Evolutionary conservation across 2,329 filamentous ascomycete genomes (phyloP), one percentile per base, ranked within the genome.

Genomic region (Aureobasidium leucospermi): DNA sequence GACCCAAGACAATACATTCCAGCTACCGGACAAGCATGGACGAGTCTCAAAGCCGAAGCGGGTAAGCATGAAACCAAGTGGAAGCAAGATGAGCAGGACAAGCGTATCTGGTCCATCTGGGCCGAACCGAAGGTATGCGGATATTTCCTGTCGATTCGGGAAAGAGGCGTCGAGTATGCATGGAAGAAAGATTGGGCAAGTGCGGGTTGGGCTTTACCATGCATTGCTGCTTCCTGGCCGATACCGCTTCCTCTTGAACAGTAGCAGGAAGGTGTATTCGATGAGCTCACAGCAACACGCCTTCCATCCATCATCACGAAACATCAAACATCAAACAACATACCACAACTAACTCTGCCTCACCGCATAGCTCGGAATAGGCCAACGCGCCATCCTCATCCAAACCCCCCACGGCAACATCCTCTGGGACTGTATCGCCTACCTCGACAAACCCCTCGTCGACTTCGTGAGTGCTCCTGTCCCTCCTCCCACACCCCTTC

Each of bases 371-470:
- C 74, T 91, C 62, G 89, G 78, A 58, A 94, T 94, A 63, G 89
- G 89, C 1, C 86, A 94, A 72, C 81, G 89, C 34, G 85, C 85
- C 19, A 79, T 91, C 48, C 75, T 95, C 2, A 75, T 93, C 11
- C 77, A 79, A 52, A 89, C 87, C 0, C 76, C 81, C 0, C 61
- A 71, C 0, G 88, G 89, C 0, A 92, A 92, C 69, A 72, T 94
- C 1, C 80, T 94, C 1, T 95, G 89, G 89, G 90, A 94, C 71
- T 85, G 87, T 63, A 76, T 94, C 60, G 81, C 88, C 0, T 83
- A 85, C 63, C 74, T 94, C 3, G 87, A 92, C 68, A 73, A 79
- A 1, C 78, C 79, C 3, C 92, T 88, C 0, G 72, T 88, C 0
- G 68, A 73, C 0, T 76, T 74, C 53, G 65, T 69, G 62, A n/a